Evolutionary conservation across 2,329 filamentous ascomycete species (phyloP).

Genomic region (Cyphellophora attinorum): DNA sequence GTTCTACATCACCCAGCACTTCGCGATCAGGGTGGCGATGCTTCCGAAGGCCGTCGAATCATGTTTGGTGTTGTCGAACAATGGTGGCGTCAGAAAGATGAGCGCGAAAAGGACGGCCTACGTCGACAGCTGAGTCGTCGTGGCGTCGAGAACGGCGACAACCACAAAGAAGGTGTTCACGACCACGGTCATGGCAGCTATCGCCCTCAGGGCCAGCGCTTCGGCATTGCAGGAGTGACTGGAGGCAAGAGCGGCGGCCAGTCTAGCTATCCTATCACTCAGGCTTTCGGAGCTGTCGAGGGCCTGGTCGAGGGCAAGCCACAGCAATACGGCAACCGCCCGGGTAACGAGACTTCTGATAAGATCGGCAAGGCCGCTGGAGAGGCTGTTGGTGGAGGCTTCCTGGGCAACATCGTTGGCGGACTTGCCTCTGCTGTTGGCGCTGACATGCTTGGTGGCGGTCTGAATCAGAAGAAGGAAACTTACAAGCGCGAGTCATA

Average conservation of each 20-base stretch:
- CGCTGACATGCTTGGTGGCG: constrained; percentile 50
- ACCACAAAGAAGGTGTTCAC: constrained; percentile 77
- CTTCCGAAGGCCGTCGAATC: constrained; percentile 58
- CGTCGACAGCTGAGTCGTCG: constrained; percentile 66
- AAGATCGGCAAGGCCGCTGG: constrained; percentile 40
- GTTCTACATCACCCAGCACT: constrained; percentile 85
- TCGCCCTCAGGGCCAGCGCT: constrained; percentile 66
- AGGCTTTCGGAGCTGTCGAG: constrained; percentile 23
- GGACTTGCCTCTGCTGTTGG: constrained; percentile 51
- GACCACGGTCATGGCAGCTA: constrained; percentile 82
- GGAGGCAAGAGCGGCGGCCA: constrained; percentile 22
- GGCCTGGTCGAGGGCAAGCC: constrained; percentile 18
- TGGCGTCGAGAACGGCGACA: constrained; percentile 66
- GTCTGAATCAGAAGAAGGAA: constrained; percentile 46
- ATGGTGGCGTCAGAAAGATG: constrained; percentile 68
- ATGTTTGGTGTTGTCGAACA: constrained; percentile 74
- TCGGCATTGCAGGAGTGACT: constrained; percentile 34
- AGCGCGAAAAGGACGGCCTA: constrained; percentile 55
- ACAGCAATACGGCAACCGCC: constrained; percentile 10
- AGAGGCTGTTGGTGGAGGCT: constrained; percentile 54
- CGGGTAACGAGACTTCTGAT: constrained; percentile 5
- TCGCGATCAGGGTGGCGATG: constrained; percentile 58
- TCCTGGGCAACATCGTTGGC: constrained; percentile 56
- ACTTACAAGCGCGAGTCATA: constrained; percentile 45
- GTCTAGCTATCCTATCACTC: constrained; percentile 19